Evolutionary conservation across 2,329 filamentous ascomycete species (phyloP), one percentile per base, ranked within the genome.

Genomic region (Exophiala viscosa): DNA sequence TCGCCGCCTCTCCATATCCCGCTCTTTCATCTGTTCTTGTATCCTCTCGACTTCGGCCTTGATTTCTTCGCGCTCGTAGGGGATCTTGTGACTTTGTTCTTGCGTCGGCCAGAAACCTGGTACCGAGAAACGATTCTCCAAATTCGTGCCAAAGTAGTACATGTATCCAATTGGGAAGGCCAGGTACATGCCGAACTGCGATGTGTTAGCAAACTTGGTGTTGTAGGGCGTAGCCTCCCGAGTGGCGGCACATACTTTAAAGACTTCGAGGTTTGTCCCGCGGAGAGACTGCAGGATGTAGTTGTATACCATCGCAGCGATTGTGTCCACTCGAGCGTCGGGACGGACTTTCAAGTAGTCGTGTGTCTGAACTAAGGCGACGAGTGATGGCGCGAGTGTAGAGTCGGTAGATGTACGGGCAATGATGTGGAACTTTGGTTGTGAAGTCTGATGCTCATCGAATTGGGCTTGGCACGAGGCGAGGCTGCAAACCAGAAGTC

Each of bases 91-190:
- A 58, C 76, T 78, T 57, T 77, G 73, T 54, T 73, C 70, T 7
- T 72, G 78, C 65, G 85, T 89, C 23, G 93, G 93, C 93, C 93
- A 99, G 78, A 99, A 99, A 52, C 87, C 88, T 17, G 87, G 85
- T 1, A 97, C 89, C 43, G 81, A 76, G 77, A 99, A 99, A 60
- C 90, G 86, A 62, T 86, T 81, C 73, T 99, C 93, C 68, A 99
- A 88, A 72, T 99, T 99, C 51, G 91, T 96, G 69, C 93, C 93
- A 72, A 97, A 99, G 78, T 99, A 99, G 80, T 95, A 97, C 93
- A 99, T 99, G 78, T 93, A 91, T 64, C 89, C 90, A 66, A 99
- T 97, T 14, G 93, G 93, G 74, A 99, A 99, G 81, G 96, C 86
- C 76, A 99, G 86, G 77, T 99, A 99, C 81, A 95, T 88, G 76